Conservation (phyloP, 805 yeast species). For the Pichia phayaonensis region DNA sequence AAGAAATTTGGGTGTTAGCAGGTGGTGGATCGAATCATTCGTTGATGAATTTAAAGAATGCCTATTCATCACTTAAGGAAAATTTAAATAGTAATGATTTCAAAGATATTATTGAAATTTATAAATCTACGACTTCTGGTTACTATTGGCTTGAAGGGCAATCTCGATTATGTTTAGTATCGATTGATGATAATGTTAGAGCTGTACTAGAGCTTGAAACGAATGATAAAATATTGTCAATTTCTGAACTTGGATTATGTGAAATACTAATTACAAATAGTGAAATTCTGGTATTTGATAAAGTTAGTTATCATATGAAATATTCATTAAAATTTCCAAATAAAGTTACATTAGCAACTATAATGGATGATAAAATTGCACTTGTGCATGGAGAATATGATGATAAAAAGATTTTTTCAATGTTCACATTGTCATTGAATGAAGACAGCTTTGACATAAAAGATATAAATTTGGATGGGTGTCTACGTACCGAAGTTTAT, state of each 20-base stretch:
- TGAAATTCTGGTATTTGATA: background rate
- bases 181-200: background rate
- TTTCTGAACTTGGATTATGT: background rate
- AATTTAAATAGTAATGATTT: background rate
- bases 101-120: background rate
- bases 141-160: background rate
- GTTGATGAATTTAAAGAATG: slow-evolving; percentile 20
- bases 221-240: background rate
- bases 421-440: background rate
- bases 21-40: slow-evolving; percentile 20
- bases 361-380: background rate
- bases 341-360: background rate
- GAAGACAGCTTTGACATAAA: background rate
- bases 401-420: background rate
- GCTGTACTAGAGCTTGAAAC: background rate
- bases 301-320: background rate
- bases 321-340: background rate
- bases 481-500: background rate
- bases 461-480: background rate
- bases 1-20: slow-evolving; percentile 28
- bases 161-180: background rate
- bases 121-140: background rate
- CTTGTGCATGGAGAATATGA: background rate
- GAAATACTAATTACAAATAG: background rate
- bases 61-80: slow-evolving; percentile 18